Evolutionary conservation across 208 protist genomes (phyloP), one percentile per base, ranked within the genome.

Genomic region (Leishmania aethiopica): DNA sequence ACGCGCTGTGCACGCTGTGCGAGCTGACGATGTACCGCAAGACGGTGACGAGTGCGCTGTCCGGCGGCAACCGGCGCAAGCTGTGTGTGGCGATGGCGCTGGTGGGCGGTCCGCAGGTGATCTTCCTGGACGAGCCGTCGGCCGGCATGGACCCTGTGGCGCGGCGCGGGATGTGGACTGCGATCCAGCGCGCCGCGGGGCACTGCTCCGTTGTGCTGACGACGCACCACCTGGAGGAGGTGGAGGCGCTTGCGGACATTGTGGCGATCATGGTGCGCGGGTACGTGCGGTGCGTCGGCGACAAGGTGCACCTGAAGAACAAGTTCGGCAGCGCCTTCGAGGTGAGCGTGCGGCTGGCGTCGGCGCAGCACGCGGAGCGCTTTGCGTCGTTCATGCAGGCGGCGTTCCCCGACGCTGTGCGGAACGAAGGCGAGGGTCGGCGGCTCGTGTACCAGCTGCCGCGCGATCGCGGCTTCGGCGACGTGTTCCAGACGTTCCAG

Each of bases 221-320:
- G 73, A 98, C 97, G 72, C 97, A 99, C 82, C 95, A 98, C 75
- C 87, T 99, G 88, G 96, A 98, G 80, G 97, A 99, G 90, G 92
- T 94, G 80, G 96, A 98, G 83, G 94, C 93, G 5, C 84, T 99
- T 13, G 92, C 91, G 45, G 72, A 89, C 73, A 81, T 84, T 28
- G 84, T 97, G 17, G 92, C 90, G 22, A 97, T 99, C 67, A 98
- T 99, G 93, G 85, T 88, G 49, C 77, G 92, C 53, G 97, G 97
- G 60, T 77, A 73, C 37, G 75, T 99, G 35, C 87, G 86, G 5
- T 98, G 94, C 78, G 78, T 99, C 35, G 98, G 98, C 49, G 89
- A 85, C 35, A 86, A 88, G 62, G 86, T 93, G 75, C 92, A 97
- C 67, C 86, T 99, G 71, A 97, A 96, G 89, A 74, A 82, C 59